A percentile compares a stretch with the other conserved stretches of the same genome.
phyloP scores from a whole-genome alignment of 2,329 filamentous ascomycete genomes.

The Arthrobotrys pseudoclavata region DNA sequence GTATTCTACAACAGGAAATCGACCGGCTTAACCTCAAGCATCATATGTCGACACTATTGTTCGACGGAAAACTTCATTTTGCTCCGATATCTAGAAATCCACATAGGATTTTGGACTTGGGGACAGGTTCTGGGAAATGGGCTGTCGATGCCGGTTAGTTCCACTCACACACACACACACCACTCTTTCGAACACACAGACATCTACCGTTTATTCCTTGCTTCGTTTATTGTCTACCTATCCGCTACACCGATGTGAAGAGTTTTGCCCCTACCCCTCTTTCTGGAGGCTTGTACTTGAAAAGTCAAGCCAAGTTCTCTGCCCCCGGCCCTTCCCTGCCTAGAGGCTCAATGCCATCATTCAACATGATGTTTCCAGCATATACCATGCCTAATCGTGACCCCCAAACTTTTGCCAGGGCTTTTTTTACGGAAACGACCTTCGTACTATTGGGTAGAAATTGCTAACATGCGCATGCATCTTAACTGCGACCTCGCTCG shows the following conservation, averaged over 20 bases:
- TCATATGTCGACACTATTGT: conserved; percentile 53
- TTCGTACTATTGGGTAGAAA: conserved; percentile 37
- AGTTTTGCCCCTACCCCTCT: conserved; percentile 41
- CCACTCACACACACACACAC: conserved; percentile 23
- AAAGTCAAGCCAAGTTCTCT: conserved; percentile 23
- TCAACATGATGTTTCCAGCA: conserved; percentile 35
- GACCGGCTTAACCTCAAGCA: conserved; percentile 59
- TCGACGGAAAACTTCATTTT: conserved; percentile 60
- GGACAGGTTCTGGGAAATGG: conserved; percentile 68
- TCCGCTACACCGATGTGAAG: conserved; percentile 28
- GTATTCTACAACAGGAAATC: conserved; percentile 55
- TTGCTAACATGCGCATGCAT: conserved; percentile 34
- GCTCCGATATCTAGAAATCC: conserved; percentile 56
- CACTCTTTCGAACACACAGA: conserved; percentile 22
- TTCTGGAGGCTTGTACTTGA: conserved; percentile 34
- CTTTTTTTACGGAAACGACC: conserved; percentile 22
- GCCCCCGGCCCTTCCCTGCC: conserved; percentile 18
- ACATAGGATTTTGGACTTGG: conserved; percentile 67
- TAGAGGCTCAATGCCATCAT: conserved; percentile 41
- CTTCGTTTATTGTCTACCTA: conserved; percentile 35
- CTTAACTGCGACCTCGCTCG: conserved; percentile 50
- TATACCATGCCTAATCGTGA: conserved; percentile 30
- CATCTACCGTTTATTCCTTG: conserved; percentile 22
- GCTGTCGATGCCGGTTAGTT: conserved; percentile 68
- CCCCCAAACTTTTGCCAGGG: conserved; percentile 16